Percentiles rank a stretch among this genome's conserved stretches.
Conservation (phyloP, 139 green algal genomes). For the Chara braunii region DNA sequence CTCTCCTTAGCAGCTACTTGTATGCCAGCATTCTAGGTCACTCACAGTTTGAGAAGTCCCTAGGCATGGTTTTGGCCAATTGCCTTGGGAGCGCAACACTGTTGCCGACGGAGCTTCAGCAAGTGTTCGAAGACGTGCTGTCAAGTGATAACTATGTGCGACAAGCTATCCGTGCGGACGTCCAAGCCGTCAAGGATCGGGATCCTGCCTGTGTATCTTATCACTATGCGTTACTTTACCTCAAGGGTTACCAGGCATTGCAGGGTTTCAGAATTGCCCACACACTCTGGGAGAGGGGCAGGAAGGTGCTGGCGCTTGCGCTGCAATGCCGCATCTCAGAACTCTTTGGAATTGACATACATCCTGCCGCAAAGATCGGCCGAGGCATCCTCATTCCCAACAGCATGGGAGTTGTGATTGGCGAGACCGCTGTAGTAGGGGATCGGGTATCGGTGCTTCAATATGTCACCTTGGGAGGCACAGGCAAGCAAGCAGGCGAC, state of each 20-base stretch:
- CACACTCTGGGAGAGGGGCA: conserved; percentile 37
- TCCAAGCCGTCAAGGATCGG: conserved; percentile 44
- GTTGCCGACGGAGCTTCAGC: conserved; percentile 83
- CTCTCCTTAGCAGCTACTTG: conserved; percentile 78
- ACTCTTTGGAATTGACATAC: conserved; percentile 44
- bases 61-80: conserved; percentile 92
- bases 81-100: conserved; percentile 77
- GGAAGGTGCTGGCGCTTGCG: conserved; percentile 28
- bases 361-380: conserved; percentile 40
- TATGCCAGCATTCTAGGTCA: conserved; percentile 91
- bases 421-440: conserved; percentile 47
- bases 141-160: no score
- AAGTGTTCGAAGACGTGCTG: conserved; percentile 71
- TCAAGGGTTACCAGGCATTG: conserved; percentile 50
- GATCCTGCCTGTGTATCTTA: conserved; percentile 49
- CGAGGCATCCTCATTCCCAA: conserved; percentile 44
- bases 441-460: conserved; percentile 48
- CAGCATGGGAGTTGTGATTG: conserved; percentile 47
- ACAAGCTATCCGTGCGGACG: conserved; percentile 34
- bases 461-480: conserved; percentile 49
- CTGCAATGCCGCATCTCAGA: conserved; percentile 42
- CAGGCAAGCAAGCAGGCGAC: conserved; percentile 26
- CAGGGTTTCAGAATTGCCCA: conserved; percentile 45
- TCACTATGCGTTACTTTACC: conserved; percentile 42
- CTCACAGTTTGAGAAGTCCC: conserved; percentile 59